Base-by-base conservation (phyloP, 139 green algal genomes). In the Tetraselmis chui region DNA sequence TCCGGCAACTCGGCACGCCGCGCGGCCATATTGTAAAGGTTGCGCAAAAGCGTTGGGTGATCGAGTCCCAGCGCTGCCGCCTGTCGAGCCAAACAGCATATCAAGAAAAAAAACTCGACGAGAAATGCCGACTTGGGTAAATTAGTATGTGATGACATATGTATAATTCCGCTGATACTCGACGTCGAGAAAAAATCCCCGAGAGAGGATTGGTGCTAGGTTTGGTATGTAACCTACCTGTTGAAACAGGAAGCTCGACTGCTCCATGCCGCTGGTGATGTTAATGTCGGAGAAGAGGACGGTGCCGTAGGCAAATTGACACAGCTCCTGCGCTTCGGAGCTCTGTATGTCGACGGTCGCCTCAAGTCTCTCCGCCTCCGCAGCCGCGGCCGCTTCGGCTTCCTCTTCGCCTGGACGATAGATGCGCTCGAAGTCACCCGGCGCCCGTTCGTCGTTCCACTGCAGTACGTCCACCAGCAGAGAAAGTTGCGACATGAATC, bases 1-100 rank as follows among this genome's bases (percentile, higher is more conserved):
- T 79, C 32, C 23, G 79, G 79, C 45, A 83, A 32, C 2, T 75
- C 83, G 11, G 67, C 74, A 27, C 83, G 77, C 1, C 30, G 1
- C 67, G 31, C 76, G 23, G 83, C 85, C 27, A 31, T 81, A 0
- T n/a, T 79, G 11, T 94, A 77, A 1, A 96, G 81, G 82, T 90
- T 88, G 22, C 91, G 85, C 2, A 96, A 83, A 29, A 96, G 75
- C 22, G 80, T 83, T 0, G 81, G 80, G 28, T 92, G 93, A 1
- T 85, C 85, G 0, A 96, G 76, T 26, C 93, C 92, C 30, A 93
- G 79, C 23, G 28, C 78, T 23, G 11, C 76, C n/a, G 59, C 76
- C 81, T 77, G 81, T 1, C 31, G 30, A 27, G 81, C n/a, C n/a
- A n/a, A n/a, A n/a, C n/a, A n/a, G n/a, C n/a, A n/a, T n/a, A n/a